Evolutionary conservation across 441 rosid species (phyloP).

Genomic region (Mallotus japonicus): DNA sequence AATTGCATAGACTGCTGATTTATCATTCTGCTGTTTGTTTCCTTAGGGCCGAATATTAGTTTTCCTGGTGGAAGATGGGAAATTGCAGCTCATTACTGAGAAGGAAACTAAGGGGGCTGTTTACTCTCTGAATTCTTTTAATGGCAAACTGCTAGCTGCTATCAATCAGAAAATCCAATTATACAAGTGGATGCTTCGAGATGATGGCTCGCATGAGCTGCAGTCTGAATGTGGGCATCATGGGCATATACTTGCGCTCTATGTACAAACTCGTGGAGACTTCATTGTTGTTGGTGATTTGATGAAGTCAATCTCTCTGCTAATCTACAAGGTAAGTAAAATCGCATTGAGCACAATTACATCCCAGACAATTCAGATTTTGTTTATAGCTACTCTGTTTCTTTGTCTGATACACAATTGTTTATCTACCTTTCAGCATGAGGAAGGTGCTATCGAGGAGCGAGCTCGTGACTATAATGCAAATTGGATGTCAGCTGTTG

Average conservation of each 20-base stretch:
- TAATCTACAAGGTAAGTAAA: slow-evolving; percentile 72
- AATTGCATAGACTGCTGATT: neutral
- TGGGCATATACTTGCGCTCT: slow-evolving; percentile 96
- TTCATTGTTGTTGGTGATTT: slow-evolving; percentile 97
- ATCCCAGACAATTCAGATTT: neutral
- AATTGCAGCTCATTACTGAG: slow-evolving; percentile 83
- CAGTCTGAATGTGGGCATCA: slow-evolving; percentile 99
- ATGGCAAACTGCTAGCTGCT: slow-evolving; percentile 91
- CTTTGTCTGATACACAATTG: neutral
- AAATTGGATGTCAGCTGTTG: slow-evolving; percentile 98
- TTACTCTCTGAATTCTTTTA: slow-evolving; percentile 84
- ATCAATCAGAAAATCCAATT: slow-evolving; percentile 95
- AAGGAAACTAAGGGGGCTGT: slow-evolving; percentile 98
- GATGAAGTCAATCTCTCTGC: slow-evolving; percentile 94
- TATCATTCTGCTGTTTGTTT: slow-evolving; percentile 5
- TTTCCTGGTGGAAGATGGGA: slow-evolving; percentile 83
- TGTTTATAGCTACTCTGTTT: neutral
- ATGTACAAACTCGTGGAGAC: slow-evolving; percentile 97
- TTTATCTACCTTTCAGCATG: slow-evolving; percentile 53
- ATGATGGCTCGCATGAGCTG: slow-evolving; percentile 86
- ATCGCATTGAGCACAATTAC: neutral
- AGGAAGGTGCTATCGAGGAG: slow-evolving; percentile 99
- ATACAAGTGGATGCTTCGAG: slow-evolving; percentile 96
- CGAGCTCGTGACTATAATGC: slow-evolving; percentile 97
- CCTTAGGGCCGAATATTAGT: slow-evolving; percentile 87